Conservation (phyloP, 2,329 filamentous ascomycete genomes). For the Colletotrichum endophyticum region DNA sequence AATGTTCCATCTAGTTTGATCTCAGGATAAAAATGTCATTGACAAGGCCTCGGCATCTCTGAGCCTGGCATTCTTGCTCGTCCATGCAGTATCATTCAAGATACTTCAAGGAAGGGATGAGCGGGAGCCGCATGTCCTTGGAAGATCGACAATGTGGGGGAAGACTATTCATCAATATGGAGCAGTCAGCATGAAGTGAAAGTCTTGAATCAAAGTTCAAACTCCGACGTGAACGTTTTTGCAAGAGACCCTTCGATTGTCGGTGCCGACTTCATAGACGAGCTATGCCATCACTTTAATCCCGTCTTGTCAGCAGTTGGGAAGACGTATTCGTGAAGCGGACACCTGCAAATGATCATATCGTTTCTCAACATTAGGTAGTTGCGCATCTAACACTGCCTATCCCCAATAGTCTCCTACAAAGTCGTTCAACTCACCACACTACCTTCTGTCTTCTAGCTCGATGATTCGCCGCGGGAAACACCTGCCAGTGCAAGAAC, state of each 20-base stretch:
- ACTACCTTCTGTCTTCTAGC: neutral
- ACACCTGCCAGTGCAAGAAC: neutral
- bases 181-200: neutral
- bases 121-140: neutral
- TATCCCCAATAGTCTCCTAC: rapidly evolving
- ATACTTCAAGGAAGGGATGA: neutral
- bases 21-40: too few relatives aligned
- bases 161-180: neutral
- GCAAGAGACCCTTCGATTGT: too few relatives aligned
- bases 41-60: too few relatives aligned
- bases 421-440: neutral
- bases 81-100: too few relatives aligned
- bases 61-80: too few relatives aligned
- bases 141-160: too few relatives aligned
- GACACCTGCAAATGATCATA: neutral
- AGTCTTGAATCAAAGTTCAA: too few relatives aligned
- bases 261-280: too few relatives aligned
- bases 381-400: neutral
- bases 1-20: rapidly evolving
- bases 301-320: neutral
- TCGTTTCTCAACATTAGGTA: neutral
- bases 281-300: too few relatives aligned
- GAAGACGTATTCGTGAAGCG: neutral
- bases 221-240: too few relatives aligned
- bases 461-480: neutral